These are phyloP conservation scores for Galium porrigens DNA, from an alignment of 305 asterid species.

Conservation along the genomic window DNA sequence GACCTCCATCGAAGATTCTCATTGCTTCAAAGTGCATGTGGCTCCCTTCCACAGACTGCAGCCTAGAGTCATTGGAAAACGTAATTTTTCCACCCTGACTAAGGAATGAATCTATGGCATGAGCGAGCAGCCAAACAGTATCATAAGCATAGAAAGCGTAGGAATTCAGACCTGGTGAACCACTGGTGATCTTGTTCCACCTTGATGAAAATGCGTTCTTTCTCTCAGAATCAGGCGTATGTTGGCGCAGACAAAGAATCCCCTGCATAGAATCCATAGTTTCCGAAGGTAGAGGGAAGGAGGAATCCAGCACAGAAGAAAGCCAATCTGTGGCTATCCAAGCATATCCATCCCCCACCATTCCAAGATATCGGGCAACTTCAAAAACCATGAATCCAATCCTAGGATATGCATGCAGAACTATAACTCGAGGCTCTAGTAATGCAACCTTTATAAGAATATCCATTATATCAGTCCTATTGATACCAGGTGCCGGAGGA, in stretches of 20 bases:
- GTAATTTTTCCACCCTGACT: constrained; percentile 31
- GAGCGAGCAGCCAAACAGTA: constrained; percentile 38
- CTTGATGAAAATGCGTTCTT: constrained; percentile 24
- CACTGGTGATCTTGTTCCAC: constrained; percentile 28
- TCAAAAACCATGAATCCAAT: constrained; percentile 29
- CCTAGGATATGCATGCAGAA: constrained; percentile 30
- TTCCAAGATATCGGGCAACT: constrained; percentile 34
- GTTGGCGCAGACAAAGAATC: constrained; percentile 31
- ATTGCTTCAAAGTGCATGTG: constrained; percentile 32
- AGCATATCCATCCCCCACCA: constrained; percentile 38
- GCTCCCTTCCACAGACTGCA: constrained; percentile 21
- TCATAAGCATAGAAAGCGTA: constrained; percentile 35
- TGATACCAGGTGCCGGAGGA: constrained; percentile 20
- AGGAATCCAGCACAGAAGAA: constrained; percentile 31
- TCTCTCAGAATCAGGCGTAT: constrained; percentile 28
- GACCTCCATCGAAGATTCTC: constrained; percentile 38
- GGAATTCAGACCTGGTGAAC: constrained; percentile 27
- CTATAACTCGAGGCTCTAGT: constrained; percentile 33
- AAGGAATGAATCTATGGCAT: constrained; percentile 30
- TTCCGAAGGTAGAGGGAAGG: constrained; percentile 20
- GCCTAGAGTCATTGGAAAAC: constrained; percentile 28
- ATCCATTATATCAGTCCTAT: constrained; percentile 26
- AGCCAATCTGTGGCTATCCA: constrained; percentile 49
- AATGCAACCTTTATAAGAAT: constrained; percentile 28
- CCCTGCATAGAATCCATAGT: constrained; percentile 35